A percentile compares a stretch with the other conserved stretches of the same genome.
These are phyloP conservation scores for Penicillium verrucosum DNA, from an alignment of 2,329 filamentous ascomycete species.

Conservation along the genomic window DNA sequence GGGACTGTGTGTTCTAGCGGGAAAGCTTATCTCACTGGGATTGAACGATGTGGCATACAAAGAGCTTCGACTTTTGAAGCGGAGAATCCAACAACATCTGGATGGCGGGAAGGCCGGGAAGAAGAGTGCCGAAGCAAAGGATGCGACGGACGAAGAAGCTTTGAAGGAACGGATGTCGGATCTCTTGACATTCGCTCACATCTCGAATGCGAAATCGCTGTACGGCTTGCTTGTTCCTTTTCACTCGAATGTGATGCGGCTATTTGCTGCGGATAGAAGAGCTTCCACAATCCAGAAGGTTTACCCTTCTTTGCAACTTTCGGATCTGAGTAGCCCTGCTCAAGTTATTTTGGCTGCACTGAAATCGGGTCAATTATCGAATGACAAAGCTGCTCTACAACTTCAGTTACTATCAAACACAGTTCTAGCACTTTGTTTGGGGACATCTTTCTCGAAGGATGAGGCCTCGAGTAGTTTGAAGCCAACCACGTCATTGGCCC, in stretches of 20 bases:
- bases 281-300: conserved; percentile 33
- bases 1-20: conserved; percentile 42
- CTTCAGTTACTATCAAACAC: conserved; percentile 45
- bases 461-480: conserved; percentile 21
- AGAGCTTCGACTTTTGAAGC: conserved; percentile 41
- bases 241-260: conserved; percentile 41
- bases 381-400: conserved; percentile 43
- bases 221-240: conserved; percentile 38
- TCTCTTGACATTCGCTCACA: conserved; percentile 35
- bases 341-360: conserved; percentile 39
- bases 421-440: conserved; percentile 35
- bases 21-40: conserved; percentile 41
- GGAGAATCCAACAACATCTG: conserved; percentile 34
- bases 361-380: conserved; percentile 33
- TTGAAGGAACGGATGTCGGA: conserved; percentile 38
- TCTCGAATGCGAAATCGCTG: conserved; percentile 26
- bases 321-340: conserved; percentile 38
- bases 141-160: conserved; percentile 25
- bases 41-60: conserved; percentile 41
- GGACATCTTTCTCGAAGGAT: conserved; percentile 13
- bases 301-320: conserved; percentile 30
- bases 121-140: conserved; percentile 15
- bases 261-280: conserved; percentile 36
- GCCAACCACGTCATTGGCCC: conserved; percentile 30
- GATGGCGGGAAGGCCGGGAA: conserved; percentile 20